A percentile compares a stretch with the other conserved stretches of the same genome.
phyloP scores from a whole-genome alignment of 352 stramenopile species.

The Pythium rishiriense region DNA sequence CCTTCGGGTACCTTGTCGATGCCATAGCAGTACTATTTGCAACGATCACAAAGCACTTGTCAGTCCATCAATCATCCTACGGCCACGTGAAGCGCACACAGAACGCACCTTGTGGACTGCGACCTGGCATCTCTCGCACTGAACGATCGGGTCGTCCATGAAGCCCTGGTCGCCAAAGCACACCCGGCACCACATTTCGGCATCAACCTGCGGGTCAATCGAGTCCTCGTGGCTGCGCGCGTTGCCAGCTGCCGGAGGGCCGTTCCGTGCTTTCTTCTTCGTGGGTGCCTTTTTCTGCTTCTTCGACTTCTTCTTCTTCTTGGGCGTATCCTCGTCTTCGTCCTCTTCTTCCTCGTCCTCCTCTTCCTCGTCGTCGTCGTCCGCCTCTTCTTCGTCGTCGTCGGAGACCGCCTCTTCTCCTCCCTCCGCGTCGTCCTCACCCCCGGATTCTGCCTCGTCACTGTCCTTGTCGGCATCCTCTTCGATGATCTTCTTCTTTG shows the following conservation, averaged over 20 bases:
- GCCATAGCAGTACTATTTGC: slow-evolving; percentile 81
- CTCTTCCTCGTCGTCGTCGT: slow-evolving; percentile 32
- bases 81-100: not conserved
- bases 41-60: not conserved
- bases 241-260: not conserved
- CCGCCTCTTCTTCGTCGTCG: slow-evolving; percentile 31
- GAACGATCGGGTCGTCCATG: slow-evolving; percentile 85
- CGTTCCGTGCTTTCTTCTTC: slow-evolving; percentile 37
- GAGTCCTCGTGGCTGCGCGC: slow-evolving; percentile 32
- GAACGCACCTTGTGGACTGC: slow-evolving; percentile 80
- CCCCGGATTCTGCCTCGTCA: slow-evolving; percentile 23
- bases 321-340: slow-evolving; percentile 38
- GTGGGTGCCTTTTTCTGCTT: slow-evolving; percentile 35
- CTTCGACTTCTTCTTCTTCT: slow-evolving; percentile 41
- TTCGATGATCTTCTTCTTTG: slow-evolving; percentile 23
- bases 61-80: not conserved
- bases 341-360: slow-evolving; percentile 44
- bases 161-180: slow-evolving; percentile 89
- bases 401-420: slow-evolving; percentile 24
- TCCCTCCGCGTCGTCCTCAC: slow-evolving; percentile 26
- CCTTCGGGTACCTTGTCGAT: slow-evolving; percentile 80
- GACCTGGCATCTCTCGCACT: slow-evolving; percentile 84
- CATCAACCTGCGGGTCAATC: slow-evolving; percentile 65
- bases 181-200: slow-evolving; percentile 89
- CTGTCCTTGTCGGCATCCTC: slow-evolving; percentile 27